Evolutionary conservation across 2,329 filamentous ascomycete genomes (phyloP).

Genomic region (Fusarium sp.): DNA sequence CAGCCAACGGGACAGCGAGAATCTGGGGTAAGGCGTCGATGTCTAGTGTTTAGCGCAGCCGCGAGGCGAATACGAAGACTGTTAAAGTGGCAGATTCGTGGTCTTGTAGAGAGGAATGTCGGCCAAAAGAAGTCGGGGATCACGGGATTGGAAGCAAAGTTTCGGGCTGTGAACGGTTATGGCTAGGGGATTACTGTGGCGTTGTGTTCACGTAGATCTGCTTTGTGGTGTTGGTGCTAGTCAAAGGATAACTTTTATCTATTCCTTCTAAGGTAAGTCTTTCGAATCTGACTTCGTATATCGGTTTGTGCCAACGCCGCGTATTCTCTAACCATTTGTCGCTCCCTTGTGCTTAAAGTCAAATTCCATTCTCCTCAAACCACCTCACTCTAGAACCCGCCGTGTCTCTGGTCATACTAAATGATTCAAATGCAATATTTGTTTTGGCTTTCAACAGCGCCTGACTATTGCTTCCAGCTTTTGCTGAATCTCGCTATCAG

Average conservation of each 20-base stretch:
- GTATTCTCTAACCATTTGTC: background rate
- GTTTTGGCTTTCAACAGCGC: background rate
- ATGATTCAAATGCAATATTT: background rate
- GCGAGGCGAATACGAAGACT: slow-evolving; percentile 7
- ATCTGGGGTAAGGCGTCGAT: background rate
- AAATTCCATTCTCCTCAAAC: too few relatives aligned
- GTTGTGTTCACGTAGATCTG: background rate
- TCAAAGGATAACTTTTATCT: slow-evolving; percentile 19
- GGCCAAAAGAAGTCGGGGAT: background rate
- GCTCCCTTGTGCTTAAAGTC: too few relatives aligned
- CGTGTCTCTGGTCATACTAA: background rate
- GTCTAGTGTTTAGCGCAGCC: background rate
- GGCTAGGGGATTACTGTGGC: background rate
- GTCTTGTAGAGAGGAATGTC: background rate
- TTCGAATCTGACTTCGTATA: background rate
- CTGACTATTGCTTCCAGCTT: slow-evolving; percentile 34
- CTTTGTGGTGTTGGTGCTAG: background rate
- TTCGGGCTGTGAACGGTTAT: background rate
- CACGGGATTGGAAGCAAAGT: background rate
- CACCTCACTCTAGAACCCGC: background rate
- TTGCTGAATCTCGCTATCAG: slow-evolving; percentile 41
- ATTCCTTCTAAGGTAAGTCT: slow-evolving; percentile 10
- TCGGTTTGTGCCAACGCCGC: background rate
- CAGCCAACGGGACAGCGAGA: slow-evolving; percentile 10
- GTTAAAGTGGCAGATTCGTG: background rate